phyloP scores from a whole-genome alignment of 2,329 filamentous ascomycete genomes.

The Ophiostoma himal-ulmi region DNA sequence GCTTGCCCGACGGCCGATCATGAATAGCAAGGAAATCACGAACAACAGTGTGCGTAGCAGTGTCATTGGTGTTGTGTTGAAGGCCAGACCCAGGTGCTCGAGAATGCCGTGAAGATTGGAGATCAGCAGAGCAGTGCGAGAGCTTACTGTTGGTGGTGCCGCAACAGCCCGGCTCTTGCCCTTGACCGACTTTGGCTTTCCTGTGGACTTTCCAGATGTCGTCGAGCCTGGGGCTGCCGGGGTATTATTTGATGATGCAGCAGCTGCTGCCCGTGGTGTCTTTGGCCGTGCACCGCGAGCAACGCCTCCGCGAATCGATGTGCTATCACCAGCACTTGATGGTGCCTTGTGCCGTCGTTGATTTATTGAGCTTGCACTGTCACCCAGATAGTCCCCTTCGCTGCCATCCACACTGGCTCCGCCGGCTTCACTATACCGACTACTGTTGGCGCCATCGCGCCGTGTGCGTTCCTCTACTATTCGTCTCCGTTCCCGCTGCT shows the following conservation, averaged over 20 bases:
- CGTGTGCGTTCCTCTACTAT: conserved; percentile 49
- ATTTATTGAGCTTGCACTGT: conserved; percentile 41
- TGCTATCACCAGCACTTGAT: conserved; percentile 32
- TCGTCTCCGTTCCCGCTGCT: conserved; percentile 48
- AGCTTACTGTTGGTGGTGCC: conserved; percentile 35
- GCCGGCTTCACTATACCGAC: not conserved
- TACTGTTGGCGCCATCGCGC: conserved; percentile 41
- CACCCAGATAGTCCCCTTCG: conserved; percentile 16
- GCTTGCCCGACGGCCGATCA: conserved; percentile 68
- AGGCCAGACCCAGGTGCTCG: conserved; percentile 44
- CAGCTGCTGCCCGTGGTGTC: not conserved
- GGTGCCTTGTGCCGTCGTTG: conserved; percentile 59
- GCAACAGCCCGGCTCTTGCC: conserved; percentile 18
- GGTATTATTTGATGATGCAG: not conserved
- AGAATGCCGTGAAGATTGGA: conserved; percentile 48
- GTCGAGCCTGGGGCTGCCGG: not conserved
- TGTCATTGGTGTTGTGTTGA: conserved; percentile 52
- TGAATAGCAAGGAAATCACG: conserved; percentile 67
- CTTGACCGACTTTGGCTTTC: conserved; percentile 17
- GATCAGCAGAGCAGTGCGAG: conserved; percentile 49
- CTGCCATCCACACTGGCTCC: not conserved
- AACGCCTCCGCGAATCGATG: conserved; percentile 31
- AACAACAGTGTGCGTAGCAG: conserved; percentile 67
- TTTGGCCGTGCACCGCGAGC: conserved; percentile 33
- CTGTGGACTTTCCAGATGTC: not conserved